These are phyloP conservation scores for Phytopythium cucurbitacearum DNA, from an alignment of 352 stramenopile genomes.

Conservation along the genomic window DNA sequence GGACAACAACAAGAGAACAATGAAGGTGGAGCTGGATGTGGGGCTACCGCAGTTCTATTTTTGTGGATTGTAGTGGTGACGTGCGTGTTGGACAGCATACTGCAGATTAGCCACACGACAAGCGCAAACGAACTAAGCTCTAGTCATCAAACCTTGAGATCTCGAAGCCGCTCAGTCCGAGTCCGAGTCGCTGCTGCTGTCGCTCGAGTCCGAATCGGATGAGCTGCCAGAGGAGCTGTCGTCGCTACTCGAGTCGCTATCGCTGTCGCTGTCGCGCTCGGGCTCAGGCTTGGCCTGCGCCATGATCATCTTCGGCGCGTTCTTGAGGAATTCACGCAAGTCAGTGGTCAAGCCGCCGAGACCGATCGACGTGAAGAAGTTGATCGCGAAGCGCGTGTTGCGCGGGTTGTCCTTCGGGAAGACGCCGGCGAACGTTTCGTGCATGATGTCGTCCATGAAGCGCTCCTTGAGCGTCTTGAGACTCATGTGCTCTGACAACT, in stretches of 20 bases:
- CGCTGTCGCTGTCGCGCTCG: conserved; percentile 30
- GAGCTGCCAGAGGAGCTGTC: conserved; percentile 23
- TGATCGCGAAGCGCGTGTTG: conserved; percentile 99
- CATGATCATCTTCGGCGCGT: conserved; percentile 94
- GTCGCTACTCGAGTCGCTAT: conserved; percentile 34
- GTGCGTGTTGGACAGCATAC: no score
- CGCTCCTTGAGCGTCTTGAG: conserved; percentile 94
- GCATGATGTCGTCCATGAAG: conserved; percentile 92
- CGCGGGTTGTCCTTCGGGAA: conserved; percentile 97
- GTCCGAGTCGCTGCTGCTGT: conserved; percentile 37
- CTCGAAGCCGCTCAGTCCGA: conserved; percentile 18
- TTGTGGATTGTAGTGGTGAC: no score
- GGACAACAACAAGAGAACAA: no score
- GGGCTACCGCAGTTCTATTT: no score
- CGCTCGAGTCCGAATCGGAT: conserved; percentile 34
- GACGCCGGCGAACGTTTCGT: conserved; percentile 90
- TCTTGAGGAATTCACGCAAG: conserved; percentile 95
- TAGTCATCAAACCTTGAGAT: conserved; percentile 17
- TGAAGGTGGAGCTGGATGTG: no score
- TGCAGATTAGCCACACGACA: no score
- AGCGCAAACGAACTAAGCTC: not conserved
- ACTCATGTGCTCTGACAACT: conserved; percentile 96
- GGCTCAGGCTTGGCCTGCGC: conserved; percentile 42
- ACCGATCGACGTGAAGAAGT: conserved; percentile 99
- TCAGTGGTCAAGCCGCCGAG: conserved; percentile 97